Evolutionary conservation across 2,329 filamentous ascomycete genomes (phyloP).

Genomic region (Stagonosporopsis cucurbitacearum): DNA sequence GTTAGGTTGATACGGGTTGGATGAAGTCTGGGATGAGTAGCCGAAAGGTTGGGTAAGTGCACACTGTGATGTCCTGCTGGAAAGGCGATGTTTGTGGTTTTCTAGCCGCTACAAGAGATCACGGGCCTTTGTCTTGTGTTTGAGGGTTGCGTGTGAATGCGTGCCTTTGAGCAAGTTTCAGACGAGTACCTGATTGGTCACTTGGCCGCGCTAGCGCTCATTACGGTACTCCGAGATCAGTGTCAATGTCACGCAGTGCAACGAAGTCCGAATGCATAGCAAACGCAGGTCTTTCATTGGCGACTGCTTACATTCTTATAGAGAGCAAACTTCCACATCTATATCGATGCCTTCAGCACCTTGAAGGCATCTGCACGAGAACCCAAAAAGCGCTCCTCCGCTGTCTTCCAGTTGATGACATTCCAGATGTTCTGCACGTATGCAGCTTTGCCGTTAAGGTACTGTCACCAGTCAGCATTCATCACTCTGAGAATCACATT

Average conservation of each 20-base stretch:
- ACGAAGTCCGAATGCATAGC: not conserved
- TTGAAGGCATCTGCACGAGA: constrained; percentile 49
- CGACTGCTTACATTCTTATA: no score
- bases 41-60: not conserved
- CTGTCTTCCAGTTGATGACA: constrained; percentile 78
- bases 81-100: not conserved
- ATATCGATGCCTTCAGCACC: constrained; percentile 47
- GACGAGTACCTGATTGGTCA: constrained; percentile 40
- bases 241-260: not conserved
- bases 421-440: constrained; percentile 81
- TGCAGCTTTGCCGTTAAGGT: constrained; percentile 75
- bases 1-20: not conserved
- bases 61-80: not conserved
- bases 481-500: not conserved
- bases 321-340: not conserved
- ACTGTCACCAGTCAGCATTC: constrained; percentile 54
- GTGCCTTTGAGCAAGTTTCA: constrained; percentile 48
- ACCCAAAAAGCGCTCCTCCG: constrained; percentile 67
- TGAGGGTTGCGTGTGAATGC: constrained; percentile 33
- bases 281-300: not conserved
- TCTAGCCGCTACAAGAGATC: not conserved
- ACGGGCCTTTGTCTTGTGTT: not conserved
- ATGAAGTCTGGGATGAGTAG: not conserved
- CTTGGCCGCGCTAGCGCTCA: constrained; percentile 19
- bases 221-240: constrained; percentile 28